phyloP scores from a whole-genome alignment of 768 basidiomycete genomes.

The Leccinellum rugosiceps region DNA sequence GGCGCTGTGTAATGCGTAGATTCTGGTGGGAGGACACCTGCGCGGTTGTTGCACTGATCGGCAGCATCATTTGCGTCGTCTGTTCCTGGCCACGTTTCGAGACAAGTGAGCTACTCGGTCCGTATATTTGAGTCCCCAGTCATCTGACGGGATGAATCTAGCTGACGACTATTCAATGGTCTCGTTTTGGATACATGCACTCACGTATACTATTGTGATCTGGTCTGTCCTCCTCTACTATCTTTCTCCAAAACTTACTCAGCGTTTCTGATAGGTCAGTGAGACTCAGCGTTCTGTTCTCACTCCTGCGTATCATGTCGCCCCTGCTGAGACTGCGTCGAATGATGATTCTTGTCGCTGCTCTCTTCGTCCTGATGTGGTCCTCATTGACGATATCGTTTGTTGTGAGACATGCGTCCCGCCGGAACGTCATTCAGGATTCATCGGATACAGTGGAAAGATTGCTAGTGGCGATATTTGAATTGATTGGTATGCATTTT shows the following conservation, averaged over 20 bases:
- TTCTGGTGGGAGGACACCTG: slow-evolving; percentile 23
- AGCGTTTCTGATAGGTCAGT: slow-evolving; percentile 6
- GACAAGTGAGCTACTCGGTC: neutral
- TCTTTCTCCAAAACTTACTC: neutral
- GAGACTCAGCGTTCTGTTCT: slow-evolving; percentile 14
- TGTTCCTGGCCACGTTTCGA: slow-evolving; percentile 9
- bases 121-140: neutral
- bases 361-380: slow-evolving; percentile 14
- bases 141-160: neutral
- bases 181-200: slow-evolving; percentile 8
- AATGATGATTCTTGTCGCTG: slow-evolving; percentile 1
- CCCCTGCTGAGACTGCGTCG: slow-evolving; percentile 7
- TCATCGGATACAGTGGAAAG: neutral
- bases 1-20: neutral
- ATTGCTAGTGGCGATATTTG: slow-evolving; percentile 5
- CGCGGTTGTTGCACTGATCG: slow-evolving; percentile 1
- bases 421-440: neutral
- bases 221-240: slow-evolving; percentile 7
- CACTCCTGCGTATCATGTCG: slow-evolving; percentile 8
- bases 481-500: slow-evolving; percentile 13
- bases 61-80: slow-evolving; percentile 4
- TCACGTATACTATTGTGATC: slow-evolving; percentile 10
- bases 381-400: slow-evolving; percentile 2
- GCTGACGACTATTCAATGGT: slow-evolving; percentile 2
- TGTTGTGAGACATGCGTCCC: neutral